Conservation (phyloP, 352 stramenopile species). For the Phytophthora tubulina region DNA sequence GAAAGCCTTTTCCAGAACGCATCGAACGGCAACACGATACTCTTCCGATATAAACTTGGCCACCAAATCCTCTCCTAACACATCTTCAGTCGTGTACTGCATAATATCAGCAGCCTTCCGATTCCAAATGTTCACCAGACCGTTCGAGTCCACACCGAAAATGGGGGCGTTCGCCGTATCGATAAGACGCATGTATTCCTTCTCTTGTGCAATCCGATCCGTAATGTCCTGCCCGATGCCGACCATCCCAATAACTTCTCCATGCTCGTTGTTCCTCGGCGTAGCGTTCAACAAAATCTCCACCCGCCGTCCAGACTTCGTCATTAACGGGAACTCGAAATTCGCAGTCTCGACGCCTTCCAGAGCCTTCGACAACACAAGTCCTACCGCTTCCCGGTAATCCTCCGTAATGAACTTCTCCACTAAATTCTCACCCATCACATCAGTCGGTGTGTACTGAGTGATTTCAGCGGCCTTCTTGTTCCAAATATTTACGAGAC, state of each 20-base stretch:
- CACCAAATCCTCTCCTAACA: slow-evolving; percentile 70
- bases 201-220: slow-evolving; percentile 69
- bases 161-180: slow-evolving; percentile 89
- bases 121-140: slow-evolving; percentile 87
- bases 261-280: slow-evolving; percentile 61
- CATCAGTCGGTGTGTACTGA: slow-evolving; percentile 62
- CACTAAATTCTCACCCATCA: slow-evolving; percentile 68
- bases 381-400: slow-evolving; percentile 54
- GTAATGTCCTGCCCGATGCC: slow-evolving; percentile 78
- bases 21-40: slow-evolving; percentile 55
- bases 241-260: slow-evolving; percentile 71
- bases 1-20: slow-evolving; percentile 60
- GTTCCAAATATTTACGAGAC: slow-evolving; percentile 76
- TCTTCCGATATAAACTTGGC: slow-evolving; percentile 78
- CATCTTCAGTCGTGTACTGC: slow-evolving; percentile 73
- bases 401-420: slow-evolving; percentile 67
- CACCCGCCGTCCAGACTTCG: slow-evolving; percentile 70
- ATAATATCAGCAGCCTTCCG: slow-evolving; percentile 80
- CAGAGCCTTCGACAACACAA: slow-evolving; percentile 57
- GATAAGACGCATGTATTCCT: slow-evolving; percentile 83
- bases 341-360: slow-evolving; percentile 63
- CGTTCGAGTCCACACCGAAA: slow-evolving; percentile 69
- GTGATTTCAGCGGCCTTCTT: slow-evolving; percentile 66
- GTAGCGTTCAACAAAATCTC: slow-evolving; percentile 85
- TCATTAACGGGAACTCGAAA: slow-evolving; percentile 83